phyloP scores from a whole-genome alignment of 108 stramenopile species.

The Pseudonitzschia pungens region DNA sequence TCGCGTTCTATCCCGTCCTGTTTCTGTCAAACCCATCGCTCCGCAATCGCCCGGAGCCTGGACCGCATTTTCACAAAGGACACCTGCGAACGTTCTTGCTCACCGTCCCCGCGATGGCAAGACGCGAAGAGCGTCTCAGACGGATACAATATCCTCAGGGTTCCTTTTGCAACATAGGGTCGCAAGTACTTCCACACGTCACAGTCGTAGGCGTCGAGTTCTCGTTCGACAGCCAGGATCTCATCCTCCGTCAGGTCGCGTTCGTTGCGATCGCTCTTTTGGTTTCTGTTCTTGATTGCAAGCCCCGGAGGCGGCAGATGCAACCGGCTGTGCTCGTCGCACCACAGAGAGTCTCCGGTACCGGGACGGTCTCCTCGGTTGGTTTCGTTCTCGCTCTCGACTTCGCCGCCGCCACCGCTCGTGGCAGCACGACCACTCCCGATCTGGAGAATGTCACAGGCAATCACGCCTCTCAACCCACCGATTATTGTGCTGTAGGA shows the following conservation, averaged over 20 bases:
- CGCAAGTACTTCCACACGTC: conserved; percentile 6
- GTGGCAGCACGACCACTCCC: too few relatives aligned
- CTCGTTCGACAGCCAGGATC: background rate
- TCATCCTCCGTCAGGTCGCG: background rate
- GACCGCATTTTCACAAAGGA: too few relatives aligned
- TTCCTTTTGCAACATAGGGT: background rate
- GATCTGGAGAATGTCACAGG: conserved; percentile 3
- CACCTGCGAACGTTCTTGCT: too few relatives aligned
- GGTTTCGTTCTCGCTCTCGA: too few relatives aligned
- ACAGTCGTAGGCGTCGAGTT: conserved; percentile 2
- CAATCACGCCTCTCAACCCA: conserved; percentile 5
- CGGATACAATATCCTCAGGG: conserved; percentile 4
- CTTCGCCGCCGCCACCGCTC: background rate
- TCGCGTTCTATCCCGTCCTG: too few relatives aligned
- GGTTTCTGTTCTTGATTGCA: background rate
- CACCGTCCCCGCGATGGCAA: background rate
- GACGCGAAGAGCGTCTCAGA: background rate
- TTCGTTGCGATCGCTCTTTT: background rate
- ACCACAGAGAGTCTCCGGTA: background rate
- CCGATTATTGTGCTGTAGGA: background rate
- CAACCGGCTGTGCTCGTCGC: background rate
- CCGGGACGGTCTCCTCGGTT: background rate
- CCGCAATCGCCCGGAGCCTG: too few relatives aligned
- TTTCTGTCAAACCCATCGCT: too few relatives aligned
- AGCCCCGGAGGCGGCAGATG: background rate